Base-by-base conservation (phyloP, 1,139 yeast species). In the Chernovozyma aurita region DNA sequence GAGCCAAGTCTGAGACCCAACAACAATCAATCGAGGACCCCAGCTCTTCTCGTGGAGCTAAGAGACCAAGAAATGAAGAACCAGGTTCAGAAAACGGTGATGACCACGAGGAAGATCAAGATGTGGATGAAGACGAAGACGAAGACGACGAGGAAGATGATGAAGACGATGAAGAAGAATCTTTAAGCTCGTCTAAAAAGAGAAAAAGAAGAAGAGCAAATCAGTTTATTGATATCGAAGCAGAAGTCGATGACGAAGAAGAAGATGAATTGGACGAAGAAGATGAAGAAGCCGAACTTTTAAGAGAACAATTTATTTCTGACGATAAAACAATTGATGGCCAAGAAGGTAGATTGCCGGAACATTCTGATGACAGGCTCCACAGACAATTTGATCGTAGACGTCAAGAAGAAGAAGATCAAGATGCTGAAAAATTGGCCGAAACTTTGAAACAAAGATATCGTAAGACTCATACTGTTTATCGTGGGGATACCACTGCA, bases 171-270 rank as follows among this genome's bases (percentile, higher is more conserved):
- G 78, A 72, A 1, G 76, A 70, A 2, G 76, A 67, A n/a, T 70
- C 59, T 13, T 60, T 61, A 7, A 62, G 63, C 3, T 54, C 64
- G 39, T 59, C 64, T 25, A 68, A 70, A 58, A 76, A 78, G 59
- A 71, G 82, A 62, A 73, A 80, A 58, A 71, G 83, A 52, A 78
- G 82, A 58, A 76, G 80, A 35, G 80, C 88, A 50, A 92, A 92
- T 60, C 92, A 85, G 69, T 92, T 92, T 61, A 75, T 92, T 63
- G 99, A 92, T 84, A 95, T 92, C 39, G 98, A 92, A 70, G 99
- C 99, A 41, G 98, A 92, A 58, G 99, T 92, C 40, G 96, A 94
- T 58, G 97, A 92, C 42, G 98, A 92, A 48, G 98, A 92, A 41
- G 98, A 92, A 47, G 98, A 92, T 29, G 90, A 82, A 28, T 83